Conservation (phyloP, 805 yeast species). For the Schizosaccharomyces lindneri region DNA sequence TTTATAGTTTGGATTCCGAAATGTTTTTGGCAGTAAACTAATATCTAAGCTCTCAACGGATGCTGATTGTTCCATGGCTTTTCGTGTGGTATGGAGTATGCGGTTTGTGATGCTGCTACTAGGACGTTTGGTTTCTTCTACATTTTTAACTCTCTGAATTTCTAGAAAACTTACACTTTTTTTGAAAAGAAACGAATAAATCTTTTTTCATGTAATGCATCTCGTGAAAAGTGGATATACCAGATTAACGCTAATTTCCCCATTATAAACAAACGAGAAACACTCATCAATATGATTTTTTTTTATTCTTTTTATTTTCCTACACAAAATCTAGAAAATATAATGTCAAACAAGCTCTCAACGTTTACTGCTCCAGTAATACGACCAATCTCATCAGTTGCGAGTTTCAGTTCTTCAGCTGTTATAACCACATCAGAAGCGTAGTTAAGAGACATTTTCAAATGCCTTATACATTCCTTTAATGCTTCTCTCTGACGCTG, state of each 20-base stretch:
- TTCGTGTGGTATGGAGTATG: no score
- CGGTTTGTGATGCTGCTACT: no score
- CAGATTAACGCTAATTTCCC: no score
- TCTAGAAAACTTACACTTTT: no score
- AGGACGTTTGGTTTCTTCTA: no score
- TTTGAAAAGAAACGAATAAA: no score
- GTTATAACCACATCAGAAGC: conserved; percentile 51
- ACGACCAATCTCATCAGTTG: conserved; percentile 72
- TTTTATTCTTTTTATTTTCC: conserved; percentile 36
- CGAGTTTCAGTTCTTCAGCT: conserved; percentile 42
- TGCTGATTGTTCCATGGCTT: background rate
- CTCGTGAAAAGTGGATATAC: no score
- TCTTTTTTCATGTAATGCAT: no score
- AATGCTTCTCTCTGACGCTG: background rate
- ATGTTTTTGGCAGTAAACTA: background rate
- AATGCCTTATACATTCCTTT: background rate
- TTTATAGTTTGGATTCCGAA: conserved; percentile 1
- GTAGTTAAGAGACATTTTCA: background rate
- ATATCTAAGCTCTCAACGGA: background rate
- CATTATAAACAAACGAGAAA: no score
- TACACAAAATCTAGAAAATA: conserved; percentile 77
- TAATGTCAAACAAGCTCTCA: conserved; percentile 76
- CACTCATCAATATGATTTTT: background rate
- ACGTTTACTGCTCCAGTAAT: conserved; percentile 69
- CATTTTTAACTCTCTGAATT: no score